Evolutionary conservation across 140 eudicot genomes (phyloP).

Genomic region (Stevia rebaudiana): DNA sequence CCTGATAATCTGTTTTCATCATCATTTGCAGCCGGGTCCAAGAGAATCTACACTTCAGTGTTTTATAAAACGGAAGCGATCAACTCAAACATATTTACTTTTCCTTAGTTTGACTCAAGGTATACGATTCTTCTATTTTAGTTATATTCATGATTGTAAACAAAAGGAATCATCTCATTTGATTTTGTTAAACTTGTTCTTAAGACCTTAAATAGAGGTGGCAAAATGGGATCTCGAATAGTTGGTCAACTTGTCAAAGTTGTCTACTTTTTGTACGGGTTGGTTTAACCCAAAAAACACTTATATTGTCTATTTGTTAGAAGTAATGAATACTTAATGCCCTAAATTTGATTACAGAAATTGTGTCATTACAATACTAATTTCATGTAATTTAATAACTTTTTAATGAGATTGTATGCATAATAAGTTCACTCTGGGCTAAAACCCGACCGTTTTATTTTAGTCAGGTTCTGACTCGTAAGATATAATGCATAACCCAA

Average conservation of each 20-base stretch:
- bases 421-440: not conserved
- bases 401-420: not conserved
- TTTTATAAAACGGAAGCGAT: constrained; percentile 65
- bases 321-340: not conserved
- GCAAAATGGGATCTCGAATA: not conserved
- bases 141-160: not conserved
- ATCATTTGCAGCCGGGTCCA: constrained; percentile 89
- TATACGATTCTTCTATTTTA: constrained; percentile 12
- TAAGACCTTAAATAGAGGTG: not conserved
- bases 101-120: constrained; percentile 75
- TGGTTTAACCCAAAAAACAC: not conserved
- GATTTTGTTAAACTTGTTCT: not conserved
- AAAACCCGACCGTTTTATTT: not conserved
- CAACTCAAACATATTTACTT: constrained; percentile 57
- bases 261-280: not conserved
- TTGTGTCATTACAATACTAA: not conserved
- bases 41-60: constrained; percentile 66
- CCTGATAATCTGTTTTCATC: constrained; percentile 12
- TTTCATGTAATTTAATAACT: not conserved
- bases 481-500: not conserved
- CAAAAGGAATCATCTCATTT: not conserved
- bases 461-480: not conserved
- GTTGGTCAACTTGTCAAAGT: not conserved
- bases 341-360: not conserved
- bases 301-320: not conserved